phyloP scores from a whole-genome alignment of 225 moss, liverwort and hornwort species.

The Polytrichum commune region DNA sequence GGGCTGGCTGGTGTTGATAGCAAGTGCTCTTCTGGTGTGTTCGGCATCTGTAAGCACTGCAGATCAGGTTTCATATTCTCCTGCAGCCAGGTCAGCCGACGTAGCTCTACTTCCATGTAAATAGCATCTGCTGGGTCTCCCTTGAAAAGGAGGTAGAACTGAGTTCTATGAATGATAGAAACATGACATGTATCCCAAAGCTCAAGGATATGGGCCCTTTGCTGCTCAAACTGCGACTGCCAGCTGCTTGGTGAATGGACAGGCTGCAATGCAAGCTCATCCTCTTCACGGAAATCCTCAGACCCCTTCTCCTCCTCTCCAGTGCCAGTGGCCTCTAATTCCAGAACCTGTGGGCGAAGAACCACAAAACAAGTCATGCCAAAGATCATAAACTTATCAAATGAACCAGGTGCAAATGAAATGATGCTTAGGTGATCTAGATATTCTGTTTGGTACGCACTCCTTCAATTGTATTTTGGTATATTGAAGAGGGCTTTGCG shows the following conservation, averaged over 20 bases:
- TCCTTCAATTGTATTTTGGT: too few species aligned
- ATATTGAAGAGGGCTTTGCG: too few species aligned
- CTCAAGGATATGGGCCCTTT: constrained; percentile 77
- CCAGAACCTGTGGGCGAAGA: constrained; percentile 64
- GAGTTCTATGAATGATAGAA: constrained; percentile 91
- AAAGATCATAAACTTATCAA: too few species aligned
- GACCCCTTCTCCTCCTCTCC: constrained; percentile 40
- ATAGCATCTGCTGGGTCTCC: constrained; percentile 87
- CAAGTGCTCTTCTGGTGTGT: constrained; percentile 52
- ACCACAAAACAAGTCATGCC: neutral
- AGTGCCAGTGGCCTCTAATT: constrained; percentile 56
- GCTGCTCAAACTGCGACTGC: constrained; percentile 72
- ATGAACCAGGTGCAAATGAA: too few species aligned
- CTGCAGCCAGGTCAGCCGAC: constrained; percentile 83
- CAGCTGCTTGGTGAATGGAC: constrained; percentile 76
- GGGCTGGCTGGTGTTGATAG: constrained; percentile 61
- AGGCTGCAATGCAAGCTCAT: constrained; percentile 41
- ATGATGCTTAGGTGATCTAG: too few species aligned
- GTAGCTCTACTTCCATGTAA: constrained; percentile 93
- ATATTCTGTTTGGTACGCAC: too few species aligned
- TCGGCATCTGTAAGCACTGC: constrained; percentile 39
- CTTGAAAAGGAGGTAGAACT: constrained; percentile 85
- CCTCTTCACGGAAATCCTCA: constrained; percentile 38
- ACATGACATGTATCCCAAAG: constrained; percentile 93
- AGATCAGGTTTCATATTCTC: constrained; percentile 73